phyloP scores from a whole-genome alignment of 192 early-diverging fungal species.

The Linnemannia zychae region DNA sequence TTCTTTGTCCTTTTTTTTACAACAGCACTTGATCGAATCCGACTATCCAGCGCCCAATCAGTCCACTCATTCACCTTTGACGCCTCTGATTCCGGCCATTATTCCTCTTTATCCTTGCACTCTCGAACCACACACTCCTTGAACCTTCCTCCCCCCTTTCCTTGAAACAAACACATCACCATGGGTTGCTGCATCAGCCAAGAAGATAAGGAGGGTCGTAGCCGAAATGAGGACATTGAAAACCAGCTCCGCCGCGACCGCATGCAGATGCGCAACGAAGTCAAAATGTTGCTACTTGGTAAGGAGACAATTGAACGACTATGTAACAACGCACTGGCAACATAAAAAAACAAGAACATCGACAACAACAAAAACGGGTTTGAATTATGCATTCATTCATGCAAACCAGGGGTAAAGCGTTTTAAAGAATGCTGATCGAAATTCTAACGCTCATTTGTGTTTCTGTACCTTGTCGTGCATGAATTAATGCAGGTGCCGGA shows the following conservation, averaged over 20 bases:
- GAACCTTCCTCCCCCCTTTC: background rate
- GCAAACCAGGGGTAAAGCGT: constrained; percentile 2
- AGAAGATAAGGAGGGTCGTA: constrained; percentile 89
- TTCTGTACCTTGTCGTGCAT: background rate
- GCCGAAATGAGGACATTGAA: constrained; percentile 92
- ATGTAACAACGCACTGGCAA: background rate
- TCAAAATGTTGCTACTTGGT: constrained; percentile 96
- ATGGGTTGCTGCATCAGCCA: constrained; percentile 94
- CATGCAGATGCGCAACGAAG: constrained; percentile 85
- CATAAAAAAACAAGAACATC: too few species aligned
- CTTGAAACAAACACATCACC: constrained; percentile 36
- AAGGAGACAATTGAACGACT: constrained; percentile 22
- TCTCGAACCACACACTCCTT: background rate
- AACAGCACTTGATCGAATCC: background rate
- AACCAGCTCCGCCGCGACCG: constrained; percentile 88
- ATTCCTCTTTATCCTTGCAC: background rate
- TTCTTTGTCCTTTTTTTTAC: background rate
- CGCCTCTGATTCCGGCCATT: background rate
- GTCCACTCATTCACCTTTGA: background rate
- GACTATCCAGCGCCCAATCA: background rate
- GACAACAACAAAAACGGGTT: background rate
- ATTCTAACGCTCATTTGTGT: background rate
- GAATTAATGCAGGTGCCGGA: constrained; percentile 79
- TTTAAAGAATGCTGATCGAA: background rate
- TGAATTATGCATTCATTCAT: background rate